These are phyloP conservation scores for Amorphotheca resinae DNA, from an alignment of 495 filamentous ascomycete genomes.

Conservation along the genomic window DNA sequence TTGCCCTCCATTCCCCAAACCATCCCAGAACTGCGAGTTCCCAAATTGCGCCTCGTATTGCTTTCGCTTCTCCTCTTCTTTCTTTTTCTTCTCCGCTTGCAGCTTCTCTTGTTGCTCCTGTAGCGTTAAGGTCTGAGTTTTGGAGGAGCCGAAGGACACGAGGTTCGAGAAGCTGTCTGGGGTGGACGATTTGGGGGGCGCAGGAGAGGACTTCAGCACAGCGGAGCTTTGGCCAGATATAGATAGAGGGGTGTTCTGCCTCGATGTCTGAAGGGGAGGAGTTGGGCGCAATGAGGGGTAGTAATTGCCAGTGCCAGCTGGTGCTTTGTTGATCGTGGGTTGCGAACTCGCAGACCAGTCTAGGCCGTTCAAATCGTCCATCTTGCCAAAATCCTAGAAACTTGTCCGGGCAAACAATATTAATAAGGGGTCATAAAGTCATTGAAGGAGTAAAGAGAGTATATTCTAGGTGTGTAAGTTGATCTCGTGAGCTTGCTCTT, in stretches of 20 bases:
- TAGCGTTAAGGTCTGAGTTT: constrained; percentile 56
- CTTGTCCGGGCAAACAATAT: not conserved
- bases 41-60: constrained; percentile 66
- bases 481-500: not conserved
- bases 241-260: constrained; percentile 14
- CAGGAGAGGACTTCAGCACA: constrained; percentile 40
- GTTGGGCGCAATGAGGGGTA: constrained; percentile 51
- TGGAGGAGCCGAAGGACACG: constrained; percentile 53
- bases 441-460: constrained; percentile 3
- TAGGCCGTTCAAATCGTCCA: constrained; percentile 43
- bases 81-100: constrained; percentile 61
- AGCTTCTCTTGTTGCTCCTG: constrained; percentile 75
- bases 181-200: constrained; percentile 43
- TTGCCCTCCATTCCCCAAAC: constrained; percentile 30
- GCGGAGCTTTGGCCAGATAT: constrained; percentile 15
- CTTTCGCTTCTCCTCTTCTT: constrained; percentile 58
- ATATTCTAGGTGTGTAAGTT: too few relatives aligned
- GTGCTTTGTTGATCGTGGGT: constrained; percentile 21
- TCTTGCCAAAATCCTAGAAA: constrained; percentile 17
- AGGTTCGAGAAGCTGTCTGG: constrained; percentile 87
- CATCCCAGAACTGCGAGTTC: constrained; percentile 60
- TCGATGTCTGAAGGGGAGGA: constrained; percentile 41
- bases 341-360: constrained; percentile 35
- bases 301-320: constrained; percentile 30
- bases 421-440: constrained; percentile 8